Evolutionary conservation across 2,329 filamentous ascomycete species (phyloP).

Genomic region (Xylaria multiplex): DNA sequence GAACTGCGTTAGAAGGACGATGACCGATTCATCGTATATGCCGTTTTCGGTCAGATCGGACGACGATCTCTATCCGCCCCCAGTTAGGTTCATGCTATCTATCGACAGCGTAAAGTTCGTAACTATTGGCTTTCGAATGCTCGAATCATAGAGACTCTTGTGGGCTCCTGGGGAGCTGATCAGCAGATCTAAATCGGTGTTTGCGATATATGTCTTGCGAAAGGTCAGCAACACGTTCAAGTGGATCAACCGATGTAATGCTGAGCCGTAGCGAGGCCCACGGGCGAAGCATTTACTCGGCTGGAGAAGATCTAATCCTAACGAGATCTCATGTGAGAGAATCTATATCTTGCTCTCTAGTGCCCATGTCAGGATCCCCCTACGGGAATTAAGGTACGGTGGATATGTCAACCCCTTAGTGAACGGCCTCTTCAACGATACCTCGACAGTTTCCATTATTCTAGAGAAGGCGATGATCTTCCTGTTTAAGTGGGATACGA

Average conservation of each 20-base stretch:
- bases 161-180: neutral
- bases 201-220: conserved; percentile 1
- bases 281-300: neutral
- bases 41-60: conserved; percentile 15
- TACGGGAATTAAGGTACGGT: conserved; percentile 2
- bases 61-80: neutral
- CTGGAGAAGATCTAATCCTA: neutral
- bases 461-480: neutral
- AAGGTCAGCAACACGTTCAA: conserved; percentile 1
- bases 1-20: neutral
- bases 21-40: conserved; percentile 22
- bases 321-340: neutral
- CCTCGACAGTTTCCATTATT: neutral
- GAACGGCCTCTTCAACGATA: neutral
- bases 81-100: neutral
- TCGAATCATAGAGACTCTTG: neutral
- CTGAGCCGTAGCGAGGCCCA: neutral
- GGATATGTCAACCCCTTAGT: neutral
- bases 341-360: neutral
- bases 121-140: neutral
- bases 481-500: neutral
- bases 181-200: conserved; percentile 4
- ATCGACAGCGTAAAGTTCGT: neutral
- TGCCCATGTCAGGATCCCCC: conserved; percentile 5
- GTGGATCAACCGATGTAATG: neutral